Percentiles rank a stretch among this genome's conserved stretches.
These are phyloP conservation scores for Pinus taeda DNA, from an alignment of 75 land plant genomes.

Conservation along the genomic window DNA sequence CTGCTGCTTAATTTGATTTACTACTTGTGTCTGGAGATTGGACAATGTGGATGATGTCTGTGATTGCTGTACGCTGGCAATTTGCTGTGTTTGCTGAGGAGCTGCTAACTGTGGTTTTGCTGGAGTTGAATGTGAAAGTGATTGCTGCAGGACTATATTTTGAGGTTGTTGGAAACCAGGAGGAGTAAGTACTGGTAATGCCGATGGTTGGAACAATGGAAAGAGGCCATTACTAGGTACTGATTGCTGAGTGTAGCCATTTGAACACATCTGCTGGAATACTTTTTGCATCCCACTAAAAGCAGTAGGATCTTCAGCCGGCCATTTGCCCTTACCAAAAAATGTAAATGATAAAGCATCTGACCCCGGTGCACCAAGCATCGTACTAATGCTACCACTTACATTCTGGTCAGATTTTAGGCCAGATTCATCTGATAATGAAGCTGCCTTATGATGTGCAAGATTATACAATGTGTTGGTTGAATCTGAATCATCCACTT, in stretches of 20 bases:
- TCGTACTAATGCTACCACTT: conserved; percentile 3
- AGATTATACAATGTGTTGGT: conserved; percentile 2
- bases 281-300: conserved; percentile 19
- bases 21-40: neutral
- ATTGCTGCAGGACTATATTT: conserved; percentile 17
- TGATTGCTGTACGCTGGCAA: neutral
- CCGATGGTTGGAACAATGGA: conserved; percentile 16
- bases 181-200: conserved; percentile 15
- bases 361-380: conserved; percentile 6
- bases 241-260: conserved; percentile 21
- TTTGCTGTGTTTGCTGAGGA: conserved; percentile 13
- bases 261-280: conserved; percentile 24
- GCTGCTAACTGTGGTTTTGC: conserved; percentile 12
- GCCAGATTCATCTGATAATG: conserved; percentile 3
- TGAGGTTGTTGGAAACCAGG: conserved; percentile 22
- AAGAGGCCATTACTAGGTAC: conserved; percentile 11
- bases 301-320: conserved; percentile 9
- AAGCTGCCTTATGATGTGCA: neutral
- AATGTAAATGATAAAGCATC: conserved; percentile 13
- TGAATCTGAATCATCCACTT: conserved; percentile 35
- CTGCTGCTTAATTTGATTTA: conserved; percentile 11
- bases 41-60: neutral
- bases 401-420: neutral
- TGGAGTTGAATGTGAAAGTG: conserved; percentile 18
- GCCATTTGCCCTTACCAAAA: conserved; percentile 14